Evolutionary conservation across 257 asterid species (phyloP).

Genomic region (Ocimum tenuiflorum): DNA sequence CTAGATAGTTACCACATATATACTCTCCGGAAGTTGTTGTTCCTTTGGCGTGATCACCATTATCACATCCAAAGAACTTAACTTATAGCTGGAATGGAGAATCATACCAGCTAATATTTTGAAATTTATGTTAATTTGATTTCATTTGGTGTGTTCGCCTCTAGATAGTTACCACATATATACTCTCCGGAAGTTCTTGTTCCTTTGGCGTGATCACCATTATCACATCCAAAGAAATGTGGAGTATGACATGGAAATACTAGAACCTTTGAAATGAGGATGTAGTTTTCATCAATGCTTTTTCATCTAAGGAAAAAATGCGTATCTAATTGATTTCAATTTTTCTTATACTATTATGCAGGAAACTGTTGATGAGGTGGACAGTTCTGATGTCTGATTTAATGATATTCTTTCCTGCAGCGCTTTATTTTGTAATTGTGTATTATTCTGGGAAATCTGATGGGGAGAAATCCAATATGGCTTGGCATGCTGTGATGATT

Average conservation of each 20-base stretch:
- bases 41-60: background rate
- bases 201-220: background rate
- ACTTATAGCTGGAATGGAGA: background rate
- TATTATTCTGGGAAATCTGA: slow-evolving; percentile 42
- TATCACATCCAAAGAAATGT: background rate
- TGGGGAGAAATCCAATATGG: slow-evolving; percentile 35
- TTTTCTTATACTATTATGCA: slow-evolving; percentile 40
- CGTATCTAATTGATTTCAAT: slow-evolving; percentile 15
- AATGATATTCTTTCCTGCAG: slow-evolving; percentile 91
- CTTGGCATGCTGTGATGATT: slow-evolving; percentile 71
- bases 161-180: background rate
- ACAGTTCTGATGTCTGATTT: slow-evolving; percentile 84
- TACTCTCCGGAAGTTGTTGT: background rate
- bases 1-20: background rate
- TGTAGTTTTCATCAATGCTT: background rate
- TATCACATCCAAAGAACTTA: background rate
- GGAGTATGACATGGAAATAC: background rate
- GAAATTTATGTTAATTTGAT: background rate
- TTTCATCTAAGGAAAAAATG: background rate
- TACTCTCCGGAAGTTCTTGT: background rate
- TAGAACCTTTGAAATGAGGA: background rate
- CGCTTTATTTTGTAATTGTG: slow-evolving; percentile 47
- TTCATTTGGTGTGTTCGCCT: background rate
- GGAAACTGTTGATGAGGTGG: slow-evolving; percentile 99
- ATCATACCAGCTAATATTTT: background rate